Conservation (phyloP, 1,284 basidiomycete species). For the Irpex rosettiformis region DNA sequence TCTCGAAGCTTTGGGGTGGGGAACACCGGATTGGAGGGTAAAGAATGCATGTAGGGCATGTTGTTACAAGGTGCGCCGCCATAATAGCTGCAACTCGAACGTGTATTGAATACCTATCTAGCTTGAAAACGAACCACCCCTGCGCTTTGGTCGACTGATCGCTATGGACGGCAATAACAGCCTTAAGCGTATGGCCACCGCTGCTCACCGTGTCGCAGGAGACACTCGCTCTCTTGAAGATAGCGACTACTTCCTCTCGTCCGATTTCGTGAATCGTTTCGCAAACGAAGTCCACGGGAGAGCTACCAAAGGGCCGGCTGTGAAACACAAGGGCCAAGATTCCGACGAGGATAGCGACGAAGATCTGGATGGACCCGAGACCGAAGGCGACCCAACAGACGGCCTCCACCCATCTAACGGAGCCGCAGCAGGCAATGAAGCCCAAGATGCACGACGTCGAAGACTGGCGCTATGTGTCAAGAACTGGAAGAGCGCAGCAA, state of each 20-base stretch:
- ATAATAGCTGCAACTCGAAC: not conserved
- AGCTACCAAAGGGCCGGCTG: not conserved
- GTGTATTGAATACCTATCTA: not conserved
- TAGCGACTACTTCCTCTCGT: slow-evolving; percentile 24
- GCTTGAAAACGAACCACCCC: slow-evolving; percentile 25
- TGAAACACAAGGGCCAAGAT: not conserved
- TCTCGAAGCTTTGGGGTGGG: slow-evolving; percentile 17
- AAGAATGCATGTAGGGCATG: slow-evolving; percentile 21
- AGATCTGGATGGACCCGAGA: not conserved
- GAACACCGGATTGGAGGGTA: slow-evolving; percentile 24
- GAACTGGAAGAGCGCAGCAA: slow-evolving; percentile 32
- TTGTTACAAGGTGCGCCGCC: slow-evolving; percentile 21
- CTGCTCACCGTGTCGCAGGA: slow-evolving; percentile 7
- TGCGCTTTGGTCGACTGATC: slow-evolving; percentile 19
- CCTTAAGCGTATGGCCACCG: slow-evolving; percentile 24
- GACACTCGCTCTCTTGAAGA: slow-evolving; percentile 16
- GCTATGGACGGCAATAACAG: slow-evolving; percentile 14
- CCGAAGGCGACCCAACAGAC: slow-evolving; percentile 21
- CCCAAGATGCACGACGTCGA: not conserved
- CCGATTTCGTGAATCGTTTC: slow-evolving; percentile 26
- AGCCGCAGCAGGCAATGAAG: not conserved
- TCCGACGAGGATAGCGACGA: not conserved
- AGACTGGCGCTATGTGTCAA: slow-evolving; percentile 21
- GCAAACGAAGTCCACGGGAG: slow-evolving; percentile 27
- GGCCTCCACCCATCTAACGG: slow-evolving; percentile 1